A percentile compares a stretch with the other conserved stretches of the same genome.
These are phyloP conservation scores for Fusarium poae DNA, from an alignment of 2,329 filamentous ascomycete species.

Conservation along the genomic window DNA sequence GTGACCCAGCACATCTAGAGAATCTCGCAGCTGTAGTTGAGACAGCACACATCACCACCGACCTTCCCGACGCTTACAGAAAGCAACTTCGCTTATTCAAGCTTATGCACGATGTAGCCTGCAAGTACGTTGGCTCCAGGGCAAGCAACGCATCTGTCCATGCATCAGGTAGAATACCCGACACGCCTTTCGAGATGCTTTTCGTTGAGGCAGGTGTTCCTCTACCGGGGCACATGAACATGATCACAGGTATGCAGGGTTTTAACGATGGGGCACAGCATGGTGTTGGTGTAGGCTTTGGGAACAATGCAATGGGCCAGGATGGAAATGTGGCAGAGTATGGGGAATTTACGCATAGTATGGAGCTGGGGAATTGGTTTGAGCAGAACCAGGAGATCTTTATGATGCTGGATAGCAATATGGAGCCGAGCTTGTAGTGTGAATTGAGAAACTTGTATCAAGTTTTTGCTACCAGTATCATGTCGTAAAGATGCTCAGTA, in stretches of 20 bases:
- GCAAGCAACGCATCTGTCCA: background rate
- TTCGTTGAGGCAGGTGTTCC: slow-evolving; percentile 12
- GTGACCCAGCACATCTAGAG: background rate
- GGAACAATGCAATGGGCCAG: fast-evolving
- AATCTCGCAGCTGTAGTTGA: slow-evolving; percentile 5
- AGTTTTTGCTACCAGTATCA: background rate
- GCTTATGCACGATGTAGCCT: slow-evolving; percentile 14
- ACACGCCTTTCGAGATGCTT: slow-evolving; percentile 21
- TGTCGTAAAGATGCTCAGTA: background rate
- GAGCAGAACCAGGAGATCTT: slow-evolving; percentile 29
- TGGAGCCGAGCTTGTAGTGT: fast-evolving
- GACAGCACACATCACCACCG: background rate
- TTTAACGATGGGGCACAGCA: background rate
- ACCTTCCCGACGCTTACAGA: slow-evolving; percentile 6
- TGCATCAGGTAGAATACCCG: background rate
- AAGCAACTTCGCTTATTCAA: slow-evolving; percentile 21
- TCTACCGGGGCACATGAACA: background rate
- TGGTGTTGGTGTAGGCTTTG: background rate
- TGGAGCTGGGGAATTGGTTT: slow-evolving; percentile 22
- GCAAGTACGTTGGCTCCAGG: slow-evolving; percentile 5
- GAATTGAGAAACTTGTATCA: too few relatives aligned
- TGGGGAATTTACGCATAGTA: background rate
- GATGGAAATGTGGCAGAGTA: background rate
- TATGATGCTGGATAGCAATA: slow-evolving; percentile 17
- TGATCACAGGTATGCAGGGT: fast-evolving